Evolutionary conservation across 2,329 filamentous ascomycete genomes (phyloP).

Genomic region (Claviceps sp.): DNA sequence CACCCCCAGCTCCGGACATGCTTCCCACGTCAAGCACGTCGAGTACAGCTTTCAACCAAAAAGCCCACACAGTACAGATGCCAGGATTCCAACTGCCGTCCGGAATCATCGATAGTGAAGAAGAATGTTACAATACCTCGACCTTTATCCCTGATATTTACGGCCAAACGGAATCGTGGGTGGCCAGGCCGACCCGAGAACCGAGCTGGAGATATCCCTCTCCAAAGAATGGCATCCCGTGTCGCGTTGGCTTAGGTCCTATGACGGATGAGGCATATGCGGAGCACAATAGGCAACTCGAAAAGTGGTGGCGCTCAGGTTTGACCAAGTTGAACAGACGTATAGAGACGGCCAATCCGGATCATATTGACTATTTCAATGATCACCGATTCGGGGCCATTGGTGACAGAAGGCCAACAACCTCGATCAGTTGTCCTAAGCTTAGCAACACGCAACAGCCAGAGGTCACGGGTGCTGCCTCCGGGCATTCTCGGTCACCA

Average conservation of each 20-base stretch:
- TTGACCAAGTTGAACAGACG: background rate
- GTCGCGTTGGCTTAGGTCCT: conserved; percentile 10
- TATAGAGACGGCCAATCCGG: background rate
- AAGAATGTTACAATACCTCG: background rate
- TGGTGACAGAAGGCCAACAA: conserved; percentile 1
- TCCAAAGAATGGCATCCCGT: conserved; percentile 1
- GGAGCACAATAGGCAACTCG: conserved; percentile 1
- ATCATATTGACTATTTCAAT: background rate
- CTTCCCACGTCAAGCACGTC: background rate
- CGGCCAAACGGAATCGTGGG: background rate
- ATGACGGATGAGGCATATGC: conserved; percentile 12
- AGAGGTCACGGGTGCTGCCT: background rate
- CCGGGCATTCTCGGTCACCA: conserved; percentile 1
- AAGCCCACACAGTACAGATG: background rate
- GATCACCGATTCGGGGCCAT: background rate
- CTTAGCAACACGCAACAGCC: background rate
- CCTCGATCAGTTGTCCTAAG: background rate
- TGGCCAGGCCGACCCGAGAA: background rate
- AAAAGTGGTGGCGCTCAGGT: conserved; percentile 7
- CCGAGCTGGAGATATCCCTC: conserved; percentile 2
- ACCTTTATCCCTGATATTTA: background rate
- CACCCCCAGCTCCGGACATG: background rate
- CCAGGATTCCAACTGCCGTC: background rate
- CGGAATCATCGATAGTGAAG: background rate
- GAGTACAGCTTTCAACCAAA: background rate